phyloP scores from a whole-genome alignment of 352 stramenopile species.

The Phytopythium delawarense region DNA sequence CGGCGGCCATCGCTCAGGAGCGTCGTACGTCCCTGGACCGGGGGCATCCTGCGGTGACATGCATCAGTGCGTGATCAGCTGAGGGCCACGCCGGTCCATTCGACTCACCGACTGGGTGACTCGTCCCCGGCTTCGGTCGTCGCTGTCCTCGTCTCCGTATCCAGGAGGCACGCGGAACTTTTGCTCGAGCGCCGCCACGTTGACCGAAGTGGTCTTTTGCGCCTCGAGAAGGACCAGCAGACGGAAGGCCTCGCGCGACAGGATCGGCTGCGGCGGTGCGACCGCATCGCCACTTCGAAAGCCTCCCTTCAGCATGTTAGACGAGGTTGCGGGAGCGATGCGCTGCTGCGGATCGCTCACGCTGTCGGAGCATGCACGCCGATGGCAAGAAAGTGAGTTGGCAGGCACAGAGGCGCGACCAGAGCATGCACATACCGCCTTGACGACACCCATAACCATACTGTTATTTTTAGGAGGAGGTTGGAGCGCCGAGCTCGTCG shows the following conservation, averaged over 20 bases:
- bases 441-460: not conserved
- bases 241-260: slow-evolving; percentile 64
- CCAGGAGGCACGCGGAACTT: slow-evolving; percentile 48
- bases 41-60: slow-evolving; percentile 26
- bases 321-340: too few relatives aligned
- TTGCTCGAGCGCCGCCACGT: slow-evolving; percentile 43
- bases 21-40: slow-evolving; percentile 53
- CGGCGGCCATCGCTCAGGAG: slow-evolving; percentile 19
- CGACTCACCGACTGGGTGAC: not conserved
- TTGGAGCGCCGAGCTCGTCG: too few relatives aligned
- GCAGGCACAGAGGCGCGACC: not conserved
- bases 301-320: not conserved
- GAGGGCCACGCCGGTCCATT: not conserved
- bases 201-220: slow-evolving; percentile 52
- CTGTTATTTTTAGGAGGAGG: not conserved
- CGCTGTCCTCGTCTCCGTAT: slow-evolving; percentile 33
- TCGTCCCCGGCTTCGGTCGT: not conserved
- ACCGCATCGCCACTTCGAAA: not conserved
- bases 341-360: not conserved
- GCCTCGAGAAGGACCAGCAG: slow-evolving; percentile 58
- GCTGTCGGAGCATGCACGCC: not conserved
- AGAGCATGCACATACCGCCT: not conserved
- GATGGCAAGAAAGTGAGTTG: not conserved
- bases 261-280: slow-evolving; percentile 26
- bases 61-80: not conserved